Evolutionary conservation across 208 protist genomes (phyloP).

Genomic region (Phytomonas francai): DNA sequence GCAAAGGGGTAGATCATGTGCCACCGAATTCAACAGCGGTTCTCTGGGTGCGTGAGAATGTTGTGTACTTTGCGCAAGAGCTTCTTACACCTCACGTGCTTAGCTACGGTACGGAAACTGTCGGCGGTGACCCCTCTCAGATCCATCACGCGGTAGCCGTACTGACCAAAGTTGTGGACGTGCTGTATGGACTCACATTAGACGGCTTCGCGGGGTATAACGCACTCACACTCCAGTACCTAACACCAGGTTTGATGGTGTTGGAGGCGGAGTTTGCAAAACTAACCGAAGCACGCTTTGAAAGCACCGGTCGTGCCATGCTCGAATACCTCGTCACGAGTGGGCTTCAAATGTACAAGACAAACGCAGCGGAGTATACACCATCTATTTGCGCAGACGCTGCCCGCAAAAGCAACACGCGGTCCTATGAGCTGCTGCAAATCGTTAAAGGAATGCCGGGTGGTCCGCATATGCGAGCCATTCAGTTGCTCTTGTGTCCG

Average conservation of each 20-base stretch:
- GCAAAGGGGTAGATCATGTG: slow-evolving; percentile 12
- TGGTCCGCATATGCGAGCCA: slow-evolving; percentile 38
- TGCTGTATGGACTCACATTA: slow-evolving; percentile 36
- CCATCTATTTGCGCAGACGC: slow-evolving; percentile 44
- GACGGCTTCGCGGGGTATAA: slow-evolving; percentile 66
- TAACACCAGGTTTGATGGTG: slow-evolving; percentile 65
- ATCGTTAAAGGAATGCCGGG: slow-evolving; percentile 30
- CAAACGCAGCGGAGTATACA: slow-evolving; percentile 21
- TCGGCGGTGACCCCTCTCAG: slow-evolving; percentile 69
- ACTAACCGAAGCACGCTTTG: slow-evolving; percentile 33
- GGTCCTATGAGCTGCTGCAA: slow-evolving; percentile 38
- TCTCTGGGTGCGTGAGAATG: slow-evolving; percentile 65
- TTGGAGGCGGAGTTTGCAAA: slow-evolving; percentile 63
- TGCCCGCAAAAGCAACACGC: slow-evolving; percentile 36
- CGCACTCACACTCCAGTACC: slow-evolving; percentile 47
- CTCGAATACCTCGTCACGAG: slow-evolving; percentile 50
- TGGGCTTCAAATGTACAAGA: slow-evolving; percentile 22
- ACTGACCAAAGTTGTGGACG: slow-evolving; percentile 46
- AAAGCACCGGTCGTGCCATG: slow-evolving; percentile 52
- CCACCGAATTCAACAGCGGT: slow-evolving; percentile 65
- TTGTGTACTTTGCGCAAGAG: slow-evolving; percentile 57
- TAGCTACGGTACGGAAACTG: slow-evolving; percentile 67
- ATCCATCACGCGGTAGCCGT: slow-evolving; percentile 61
- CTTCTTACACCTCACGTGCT: slow-evolving; percentile 65
- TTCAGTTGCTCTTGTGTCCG: slow-evolving; percentile 62